Base-by-base conservation (phyloP, 345 rosid genomes). In the Punica granatum region DNA sequence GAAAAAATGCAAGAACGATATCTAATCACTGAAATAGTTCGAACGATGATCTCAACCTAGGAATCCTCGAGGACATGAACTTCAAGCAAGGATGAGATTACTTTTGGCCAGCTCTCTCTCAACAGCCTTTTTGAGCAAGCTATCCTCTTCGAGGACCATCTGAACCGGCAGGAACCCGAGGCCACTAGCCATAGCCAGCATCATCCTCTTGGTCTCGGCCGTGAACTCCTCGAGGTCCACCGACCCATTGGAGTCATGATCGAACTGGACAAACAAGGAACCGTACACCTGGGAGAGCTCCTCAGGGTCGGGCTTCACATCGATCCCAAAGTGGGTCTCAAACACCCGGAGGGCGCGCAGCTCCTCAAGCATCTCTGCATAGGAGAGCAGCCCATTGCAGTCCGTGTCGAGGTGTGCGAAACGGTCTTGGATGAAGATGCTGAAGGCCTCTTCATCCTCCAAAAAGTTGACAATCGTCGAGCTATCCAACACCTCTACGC, bases 141-240 rank as follows among this genome's bases (percentile, higher is more conserved):
- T 73, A 31, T 79, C 85, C 61, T 81, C 76, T 73, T 85, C 87
- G 12, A 79, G 74, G 39, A 70, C 77, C 87, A 82, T 85, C 56
- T 79, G 82, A 35, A 79, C 66, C 2, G 91, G 80, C 77, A 80
- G 68, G 75, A 81, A 81, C 13, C 86, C 83, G 43, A 85, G 42
- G 19, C 81, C 89, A 21, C 48, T 71, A 11, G 86, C 84, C 81
- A 59, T 68, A 23, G 64, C 71, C 21, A 68, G 71, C 71, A 68
- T 58, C 64, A 68, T 68, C 71, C 39, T 60, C 71, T 67, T 72
- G 12, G 46, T 65, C 58, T 65, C 70, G 58, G 60, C 69, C 74
- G 43, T 61, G 71, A 67, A 36, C 71, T 62, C 72, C 68, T 73
- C 71, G 28, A 67, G 56, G 23, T 73, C 68, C 67, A 67, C 76